Evolutionary conservation across 2,329 filamentous ascomycete species (phyloP), one percentile per base, ranked within the genome.

Genomic region (Claviceps citrina): DNA sequence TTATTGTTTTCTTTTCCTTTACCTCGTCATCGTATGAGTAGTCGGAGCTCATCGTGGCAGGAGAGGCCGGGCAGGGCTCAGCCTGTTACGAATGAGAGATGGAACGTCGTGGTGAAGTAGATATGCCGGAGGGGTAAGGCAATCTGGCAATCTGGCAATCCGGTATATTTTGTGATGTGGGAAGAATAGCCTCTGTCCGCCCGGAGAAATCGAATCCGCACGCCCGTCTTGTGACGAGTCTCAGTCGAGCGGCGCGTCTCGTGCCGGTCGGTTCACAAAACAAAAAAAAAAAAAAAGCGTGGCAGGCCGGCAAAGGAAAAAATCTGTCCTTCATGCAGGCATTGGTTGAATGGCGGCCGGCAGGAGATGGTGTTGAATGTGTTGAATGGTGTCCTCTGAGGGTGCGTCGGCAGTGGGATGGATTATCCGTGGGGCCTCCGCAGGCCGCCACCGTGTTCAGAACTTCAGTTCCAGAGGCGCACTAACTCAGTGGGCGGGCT

Each of bases 11-110:
- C 13, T 7, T 10, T 28, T 12, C 10, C 13, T 62, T 47, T 58
- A 81, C 81, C 76, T 91, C 78, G 59, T 94, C 84, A 73, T 98
- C 91, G 68, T 98, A 98, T 55, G 84, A 93, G 71, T 98, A 98
- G 64, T 96, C 89, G 55, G 83, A 84, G 58, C 81, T 87, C 78
- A 91, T 91, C 60, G 68, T 78, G 65, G 53, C 61, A 38, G 18
- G 28, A 38, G 34, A 12, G 52, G 51, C 50, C 48, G 48, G 44
- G 35, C 51, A 52, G 53, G 58, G 59, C 61, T 57, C 54, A 54
- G 51, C 51, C 55, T 47, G 53, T 57, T 54, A 50, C 25, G 38
- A 20, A 37, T 15, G 36, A 16, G 19, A 22, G 36, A n/a, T 25
- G 38, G n/a, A n/a, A 36, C 20, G 18, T 20, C 30, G 33, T 13